Evolutionary conservation across 1,284 basidiomycete genomes (phyloP), one percentile per base, ranked within the genome.

Genomic region (Athelia sp.): DNA sequence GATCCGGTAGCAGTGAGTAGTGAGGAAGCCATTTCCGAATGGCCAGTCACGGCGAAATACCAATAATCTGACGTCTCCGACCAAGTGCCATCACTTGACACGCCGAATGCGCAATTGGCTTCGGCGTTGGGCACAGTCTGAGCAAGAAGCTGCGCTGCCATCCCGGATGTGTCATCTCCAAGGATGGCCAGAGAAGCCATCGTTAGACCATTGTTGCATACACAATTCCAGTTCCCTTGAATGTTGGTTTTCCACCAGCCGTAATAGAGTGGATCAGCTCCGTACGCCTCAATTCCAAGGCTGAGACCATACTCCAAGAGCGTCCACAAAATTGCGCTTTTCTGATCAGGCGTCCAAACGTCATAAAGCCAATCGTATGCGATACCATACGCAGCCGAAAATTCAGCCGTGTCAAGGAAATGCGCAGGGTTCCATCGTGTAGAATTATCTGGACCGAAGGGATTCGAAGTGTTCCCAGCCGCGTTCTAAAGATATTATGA

Each of bases 331-430:
- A 99, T 90, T 50, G 75, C 71, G 40, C 67, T 70, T 63, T 85
- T 85, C 69, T 97, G 90, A 4, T 82, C 76, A 31, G 75, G 67
- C 4, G 79, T 82, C 90, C 91, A 97, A 50, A 81, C 75, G 51
- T 96, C 87, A 69, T 97, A 88, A 48, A 99, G 69, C 89, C 89
- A 99, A 67, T 99, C 97, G 62, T 98, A 99, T 2, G 87, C 97
- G 58, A 97, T 90, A 29, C 79, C 94, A 62, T 84, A 97, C 1
- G 88, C 93, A 31, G 86, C 81, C 23, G 83, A 86, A 62, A 98
- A 79, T 67, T 99, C 97, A 18, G 85, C 96, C 6, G 86, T 76
- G 66, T 99, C 97, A 50, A 99, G 87, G 82, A 98, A 99, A 71
- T 99, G 97, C 2, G 51, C 57, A 2, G 85, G 76, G 69, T 97